A percentile compares a stretch with the other conserved stretches of the same genome.
Conservation (phyloP, 148 eudicot species). For the Nepenthes gracilis region DNA sequence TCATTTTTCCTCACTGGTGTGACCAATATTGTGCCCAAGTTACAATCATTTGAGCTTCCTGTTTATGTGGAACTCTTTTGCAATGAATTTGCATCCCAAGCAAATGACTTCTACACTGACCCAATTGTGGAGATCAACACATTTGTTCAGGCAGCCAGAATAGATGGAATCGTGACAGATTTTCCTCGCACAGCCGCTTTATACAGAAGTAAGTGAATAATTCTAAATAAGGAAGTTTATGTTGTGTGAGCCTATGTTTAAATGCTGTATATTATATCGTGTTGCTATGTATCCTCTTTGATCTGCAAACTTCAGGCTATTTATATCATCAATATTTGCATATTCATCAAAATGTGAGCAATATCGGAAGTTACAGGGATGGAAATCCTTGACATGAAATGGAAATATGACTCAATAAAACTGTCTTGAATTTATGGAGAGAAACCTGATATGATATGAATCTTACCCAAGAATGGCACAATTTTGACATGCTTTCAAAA, state of each 20-base stretch:
- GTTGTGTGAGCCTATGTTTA: not conserved
- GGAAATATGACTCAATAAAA: too few species aligned
- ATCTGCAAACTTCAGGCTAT: too few species aligned
- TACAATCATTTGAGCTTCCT: conserved; percentile 29
- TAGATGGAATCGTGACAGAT: conserved; percentile 50
- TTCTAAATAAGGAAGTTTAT: not conserved
- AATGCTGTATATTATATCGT: not conserved
- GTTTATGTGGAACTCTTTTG: conserved; percentile 36
- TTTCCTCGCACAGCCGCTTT: conserved; percentile 40
- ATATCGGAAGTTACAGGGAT: too few species aligned
- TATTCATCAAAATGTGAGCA: too few species aligned
- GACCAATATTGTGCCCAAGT: conserved; percentile 31
- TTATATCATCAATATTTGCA: too few species aligned
- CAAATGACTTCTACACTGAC: conserved; percentile 59
- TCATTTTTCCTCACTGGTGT: conserved; percentile 19
- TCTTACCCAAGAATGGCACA: too few species aligned
- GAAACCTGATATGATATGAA: too few species aligned
- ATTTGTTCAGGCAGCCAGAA: conserved; percentile 11
- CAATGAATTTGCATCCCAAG: conserved; percentile 48
- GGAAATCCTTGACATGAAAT: too few species aligned
- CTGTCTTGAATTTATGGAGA: too few species aligned
- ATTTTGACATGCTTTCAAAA: too few species aligned
- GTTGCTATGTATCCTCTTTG: not conserved
- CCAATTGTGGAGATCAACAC: conserved; percentile 34
- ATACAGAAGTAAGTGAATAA: conserved; percentile 48